Evolutionary conservation across 495 filamentous ascomycete species (phyloP).

Genomic region (Neurospora sp.): DNA sequence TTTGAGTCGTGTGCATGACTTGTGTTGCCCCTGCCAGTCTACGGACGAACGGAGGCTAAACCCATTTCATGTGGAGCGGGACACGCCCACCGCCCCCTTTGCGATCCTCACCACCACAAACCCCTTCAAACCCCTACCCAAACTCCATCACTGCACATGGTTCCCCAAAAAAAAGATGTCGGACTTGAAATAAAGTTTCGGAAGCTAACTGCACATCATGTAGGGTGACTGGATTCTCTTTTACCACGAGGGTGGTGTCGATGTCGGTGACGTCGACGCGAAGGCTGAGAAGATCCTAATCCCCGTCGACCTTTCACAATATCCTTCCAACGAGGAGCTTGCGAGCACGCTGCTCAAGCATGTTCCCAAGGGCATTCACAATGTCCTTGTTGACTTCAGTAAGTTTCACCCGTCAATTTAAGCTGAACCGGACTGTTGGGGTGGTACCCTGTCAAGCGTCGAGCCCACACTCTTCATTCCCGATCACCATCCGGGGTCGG

Average conservation of each 20-base stretch:
- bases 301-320: conserved; percentile 89
- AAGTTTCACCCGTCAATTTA: conserved; percentile 27
- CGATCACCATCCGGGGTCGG: not conserved
- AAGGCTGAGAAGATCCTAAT: conserved; percentile 98
- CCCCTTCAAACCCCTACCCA: conserved; percentile 1
- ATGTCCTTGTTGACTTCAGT: conserved; percentile 96
- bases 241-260: conserved; percentile 98
- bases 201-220: conserved; percentile 7
- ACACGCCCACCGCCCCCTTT: not conserved
- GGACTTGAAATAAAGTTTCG: not conserved
- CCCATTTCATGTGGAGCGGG: conserved; percentile 23
- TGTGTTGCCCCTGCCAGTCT: conserved; percentile 7
- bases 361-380: conserved; percentile 91
- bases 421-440: not conserved
- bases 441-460: not conserved
- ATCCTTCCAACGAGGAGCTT: conserved; percentile 92
- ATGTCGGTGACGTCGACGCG: conserved; percentile 97
- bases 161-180: not conserved
- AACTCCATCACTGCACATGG: not conserved
- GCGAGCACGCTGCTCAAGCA: conserved; percentile 76
- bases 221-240: conserved; percentile 99
- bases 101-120: not conserved
- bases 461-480: not conserved
- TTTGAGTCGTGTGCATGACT: not conserved
- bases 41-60: conserved; percentile 52